Base-by-base conservation (phyloP, 73 alveolate genomes). In the Stentor roeselii region DNA sequence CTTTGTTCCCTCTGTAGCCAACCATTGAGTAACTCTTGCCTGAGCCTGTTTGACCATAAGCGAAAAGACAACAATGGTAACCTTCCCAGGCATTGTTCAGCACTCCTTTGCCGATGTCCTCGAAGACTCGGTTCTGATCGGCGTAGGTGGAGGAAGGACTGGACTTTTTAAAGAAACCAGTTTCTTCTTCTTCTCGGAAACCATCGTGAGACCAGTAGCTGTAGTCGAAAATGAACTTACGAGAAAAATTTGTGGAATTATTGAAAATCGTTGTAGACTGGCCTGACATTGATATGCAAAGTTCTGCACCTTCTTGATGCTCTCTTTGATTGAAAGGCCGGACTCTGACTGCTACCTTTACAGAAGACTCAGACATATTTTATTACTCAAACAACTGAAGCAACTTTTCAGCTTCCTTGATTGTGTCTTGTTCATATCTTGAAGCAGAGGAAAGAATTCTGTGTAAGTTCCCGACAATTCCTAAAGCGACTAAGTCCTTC, bases 321-420 rank as follows among this genome's bases (percentile, higher is more conserved):
- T 97, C 99, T 60, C 99, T 85, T 40, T 86, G 82, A 77, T 95
- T 97, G 89, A 95, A 97, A 3, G 99, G 99, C 32, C 99, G 97
- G 76, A 97, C 99, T 85, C 99, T 91, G 35, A 97, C 99, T 14
- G 99, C 99, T 30, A 97, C 99, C 78, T 90, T 93, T 38, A 97
- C 75, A 21, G 84, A 21, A 0, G 77, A 36, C n/a, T 21, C 84
- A 14, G 60, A 15, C 60, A 76, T 76, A 31, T 21, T 37, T 37
- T 67, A 67, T 67, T 67, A 67, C 21, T 67, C 37, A 67, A 67
- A 67, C 37, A 67, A 32, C 80, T 21, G n/a, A 11, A 14, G 15
- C 1, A 67, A 32, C 41, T 67, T 67, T 21, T 21, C 80, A 67
- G 80, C 80, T 67, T 67, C 80, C 11, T 67, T 67, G 21, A 67